Conservation (phyloP, 2,329 filamentous ascomycete species). For the Hortaea sp. region DNA sequence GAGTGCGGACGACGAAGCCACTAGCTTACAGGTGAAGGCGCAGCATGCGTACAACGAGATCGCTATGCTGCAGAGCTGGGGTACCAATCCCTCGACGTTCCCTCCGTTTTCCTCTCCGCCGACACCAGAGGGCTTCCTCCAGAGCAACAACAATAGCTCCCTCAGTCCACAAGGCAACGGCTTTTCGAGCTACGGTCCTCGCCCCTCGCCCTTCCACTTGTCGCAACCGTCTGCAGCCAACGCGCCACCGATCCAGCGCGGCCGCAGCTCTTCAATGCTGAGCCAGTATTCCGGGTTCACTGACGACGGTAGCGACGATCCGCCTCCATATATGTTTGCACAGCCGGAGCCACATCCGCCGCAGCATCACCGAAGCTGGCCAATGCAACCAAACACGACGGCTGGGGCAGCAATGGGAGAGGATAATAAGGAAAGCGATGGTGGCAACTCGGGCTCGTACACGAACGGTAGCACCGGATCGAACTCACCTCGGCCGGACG, state of each 20-base stretch:
- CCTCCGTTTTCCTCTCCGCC: slow-evolving; percentile 30
- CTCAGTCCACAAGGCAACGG: slow-evolving; percentile 11
- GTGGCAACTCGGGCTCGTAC: slow-evolving; percentile 14
- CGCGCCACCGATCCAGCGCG: slow-evolving; percentile 22
- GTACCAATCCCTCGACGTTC: slow-evolving; percentile 13
- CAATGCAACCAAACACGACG: slow-evolving; percentile 7
- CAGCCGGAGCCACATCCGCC: slow-evolving; percentile 2
- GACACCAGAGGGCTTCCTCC: slow-evolving; percentile 52
- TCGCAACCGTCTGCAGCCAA: slow-evolving; percentile 9
- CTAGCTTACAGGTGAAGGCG: slow-evolving; percentile 30
- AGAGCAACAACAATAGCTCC: slow-evolving; percentile 39
- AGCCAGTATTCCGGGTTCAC: slow-evolving; percentile 43
- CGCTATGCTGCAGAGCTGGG: slow-evolving; percentile 17
- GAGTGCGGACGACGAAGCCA: slow-evolving; percentile 27
- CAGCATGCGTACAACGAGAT: slow-evolving; percentile 30
- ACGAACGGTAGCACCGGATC: slow-evolving; percentile 20
- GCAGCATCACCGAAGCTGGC: slow-evolving; percentile 16
- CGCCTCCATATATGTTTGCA: slow-evolving; percentile 10
- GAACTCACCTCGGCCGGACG: slow-evolving; percentile 24
- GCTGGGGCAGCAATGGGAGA: slow-evolving; percentile 4
- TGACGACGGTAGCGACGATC: slow-evolving; percentile 27
- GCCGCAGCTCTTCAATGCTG: slow-evolving; percentile 43
- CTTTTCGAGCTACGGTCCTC: slow-evolving; percentile 13
- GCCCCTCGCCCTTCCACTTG: slow-evolving; percentile 15
- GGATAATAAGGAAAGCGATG: slow-evolving; percentile 11